phyloP scores from a whole-genome alignment of 352 stramenopile genomes.

The Pythium folliculosum region DNA sequence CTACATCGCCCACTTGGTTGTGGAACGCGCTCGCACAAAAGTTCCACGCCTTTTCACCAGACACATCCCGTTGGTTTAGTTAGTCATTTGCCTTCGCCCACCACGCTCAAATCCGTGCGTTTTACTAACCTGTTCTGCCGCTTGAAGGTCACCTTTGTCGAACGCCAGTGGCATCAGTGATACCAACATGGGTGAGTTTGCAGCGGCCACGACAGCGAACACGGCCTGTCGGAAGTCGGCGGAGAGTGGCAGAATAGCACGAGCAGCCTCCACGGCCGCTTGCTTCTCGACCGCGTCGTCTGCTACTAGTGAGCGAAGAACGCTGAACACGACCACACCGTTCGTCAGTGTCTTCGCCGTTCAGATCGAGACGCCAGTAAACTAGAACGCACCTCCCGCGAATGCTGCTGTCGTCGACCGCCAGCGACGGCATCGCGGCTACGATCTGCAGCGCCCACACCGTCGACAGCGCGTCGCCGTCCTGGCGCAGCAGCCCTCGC shows the following conservation, averaged over 20 bases:
- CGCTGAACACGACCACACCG: neutral
- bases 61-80: neutral
- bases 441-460: constrained; percentile 36
- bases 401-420: constrained; percentile 29
- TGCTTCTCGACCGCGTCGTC: neutral
- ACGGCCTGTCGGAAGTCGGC: constrained; percentile 3
- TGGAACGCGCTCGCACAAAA: constrained; percentile 46
- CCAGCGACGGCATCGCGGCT: constrained; percentile 46
- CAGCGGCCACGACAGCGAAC: neutral
- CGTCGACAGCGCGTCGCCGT: constrained; percentile 11
- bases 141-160: neutral
- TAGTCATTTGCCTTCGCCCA: neutral
- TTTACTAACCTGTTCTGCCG: neutral
- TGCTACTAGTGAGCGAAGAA: neutral
- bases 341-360: neutral
- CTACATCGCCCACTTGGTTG: constrained; percentile 15
- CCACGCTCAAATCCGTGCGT: neutral
- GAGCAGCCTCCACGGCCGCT: neutral
- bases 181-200: neutral
- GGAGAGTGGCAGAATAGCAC: neutral
- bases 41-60: constrained; percentile 38
- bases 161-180: constrained; percentile 1
- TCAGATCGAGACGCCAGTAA: neutral
- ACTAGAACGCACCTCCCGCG: constrained; percentile 27
- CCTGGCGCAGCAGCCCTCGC: constrained; percentile 26